These are phyloP conservation scores for Pichia sp. DNA, from an alignment of 1,139 yeast genomes.

Conservation along the genomic window DNA sequence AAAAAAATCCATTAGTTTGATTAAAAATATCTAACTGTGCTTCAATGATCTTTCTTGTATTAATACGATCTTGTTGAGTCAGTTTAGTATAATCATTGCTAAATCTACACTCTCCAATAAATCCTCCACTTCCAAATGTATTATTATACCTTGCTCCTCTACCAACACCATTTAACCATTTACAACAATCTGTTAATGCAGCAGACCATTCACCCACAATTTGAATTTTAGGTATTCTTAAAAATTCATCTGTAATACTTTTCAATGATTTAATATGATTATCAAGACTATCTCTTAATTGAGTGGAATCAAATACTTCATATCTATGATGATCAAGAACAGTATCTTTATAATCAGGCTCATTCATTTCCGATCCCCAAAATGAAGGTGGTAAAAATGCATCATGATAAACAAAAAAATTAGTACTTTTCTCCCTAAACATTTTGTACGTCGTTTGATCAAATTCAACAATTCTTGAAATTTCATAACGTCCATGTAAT, in stretches of 20 bases:
- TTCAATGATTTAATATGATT: conserved; percentile 48
- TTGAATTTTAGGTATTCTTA: conserved; percentile 54
- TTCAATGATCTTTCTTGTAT: conserved; percentile 70
- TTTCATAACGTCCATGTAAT: conserved; percentile 59
- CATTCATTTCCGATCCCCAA: conserved; percentile 44
- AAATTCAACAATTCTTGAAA: conserved; percentile 53
- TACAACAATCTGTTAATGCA: conserved; percentile 66
- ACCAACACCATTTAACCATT: conserved; percentile 89
- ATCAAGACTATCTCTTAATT: conserved; percentile 50
- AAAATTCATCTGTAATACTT: conserved; percentile 31
- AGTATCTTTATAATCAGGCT: conserved; percentile 47
- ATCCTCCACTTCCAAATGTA: conserved; percentile 40
- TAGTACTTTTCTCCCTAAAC: conserved; percentile 30
- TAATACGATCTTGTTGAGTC: conserved; percentile 49
- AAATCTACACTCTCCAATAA: conserved; percentile 60
- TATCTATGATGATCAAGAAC: conserved; percentile 88
- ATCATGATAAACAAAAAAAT: conserved; percentile 61
- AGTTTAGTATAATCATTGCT: conserved; percentile 53
- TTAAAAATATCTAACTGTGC: conserved; percentile 87
- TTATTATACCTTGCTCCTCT: conserved; percentile 85
- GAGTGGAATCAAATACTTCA: conserved; percentile 70
- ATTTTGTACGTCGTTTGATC: conserved; percentile 48
- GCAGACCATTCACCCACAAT: conserved; percentile 63
- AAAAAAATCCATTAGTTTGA: conserved; percentile 73
- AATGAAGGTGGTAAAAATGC: conserved; percentile 60